Conservation (phyloP, 2,329 filamentous ascomycete species). For the Claviceps humidiphila region DNA sequence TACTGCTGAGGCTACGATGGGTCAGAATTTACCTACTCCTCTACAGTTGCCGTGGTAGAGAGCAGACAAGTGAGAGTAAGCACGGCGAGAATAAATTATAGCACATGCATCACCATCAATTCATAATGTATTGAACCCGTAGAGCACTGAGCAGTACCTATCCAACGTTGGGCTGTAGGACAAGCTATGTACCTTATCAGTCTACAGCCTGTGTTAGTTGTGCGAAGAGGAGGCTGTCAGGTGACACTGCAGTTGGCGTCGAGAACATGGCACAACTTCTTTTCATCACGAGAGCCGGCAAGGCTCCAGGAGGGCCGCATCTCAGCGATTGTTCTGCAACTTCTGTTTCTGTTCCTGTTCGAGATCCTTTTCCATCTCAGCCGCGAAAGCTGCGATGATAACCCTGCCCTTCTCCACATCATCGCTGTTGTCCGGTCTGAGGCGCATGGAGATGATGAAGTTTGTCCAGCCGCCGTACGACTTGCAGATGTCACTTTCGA, state of each 20-base stretch:
- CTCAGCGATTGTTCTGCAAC: not conserved
- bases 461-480: constrained; percentile 4
- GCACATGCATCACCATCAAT: too few relatives aligned
- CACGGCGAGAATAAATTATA: not conserved
- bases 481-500: not conserved
- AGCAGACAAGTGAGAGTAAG: not conserved
- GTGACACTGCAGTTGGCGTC: too few relatives aligned
- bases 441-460: not conserved
- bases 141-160: too few relatives aligned
- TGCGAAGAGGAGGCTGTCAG: too few relatives aligned
- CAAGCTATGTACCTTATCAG: too few relatives aligned
- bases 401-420: constrained; percentile 2
- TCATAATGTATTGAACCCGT: too few relatives aligned
- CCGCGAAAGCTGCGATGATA: not conserved
- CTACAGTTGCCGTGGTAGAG: constrained; percentile 52
- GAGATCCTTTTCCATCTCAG: not conserved
- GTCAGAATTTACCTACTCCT: constrained; percentile 47
- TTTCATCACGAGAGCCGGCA: not conserved
- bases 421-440: not conserved
- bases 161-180: too few relatives aligned
- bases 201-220: too few relatives aligned
- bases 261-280: too few relatives aligned
- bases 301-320: not conserved
- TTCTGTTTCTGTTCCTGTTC: not conserved
- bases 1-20: constrained; percentile 50